Conservation (phyloP, 257 asterid species). For the Solanum ahanhuiri region DNA sequence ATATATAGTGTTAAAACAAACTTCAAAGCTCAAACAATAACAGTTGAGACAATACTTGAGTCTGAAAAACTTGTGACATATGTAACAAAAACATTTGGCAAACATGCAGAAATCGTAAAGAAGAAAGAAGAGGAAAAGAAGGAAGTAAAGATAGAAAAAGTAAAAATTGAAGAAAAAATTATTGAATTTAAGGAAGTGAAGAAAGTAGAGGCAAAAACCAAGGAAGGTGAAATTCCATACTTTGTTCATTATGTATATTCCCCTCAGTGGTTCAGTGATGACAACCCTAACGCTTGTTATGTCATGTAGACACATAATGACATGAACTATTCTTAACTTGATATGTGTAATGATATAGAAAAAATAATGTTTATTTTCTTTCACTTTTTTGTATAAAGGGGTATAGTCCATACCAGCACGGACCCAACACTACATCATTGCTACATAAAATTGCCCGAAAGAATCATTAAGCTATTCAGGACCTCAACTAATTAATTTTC, state of each 20-base stretch:
- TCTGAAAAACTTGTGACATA: constrained; percentile 44
- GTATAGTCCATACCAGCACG: neutral
- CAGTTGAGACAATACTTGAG: constrained; percentile 60
- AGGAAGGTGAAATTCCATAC: constrained; percentile 45
- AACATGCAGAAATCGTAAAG: constrained; percentile 37
- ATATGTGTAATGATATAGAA: neutral
- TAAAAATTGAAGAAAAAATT: constrained; percentile 18
- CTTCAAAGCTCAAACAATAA: constrained; percentile 49
- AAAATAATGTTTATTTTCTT: neutral
- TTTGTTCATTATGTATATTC: constrained; percentile 63
- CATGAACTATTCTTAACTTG: neutral
- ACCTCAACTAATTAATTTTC: neutral
- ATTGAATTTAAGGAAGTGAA: constrained; percentile 43
- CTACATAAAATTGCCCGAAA: too few species aligned
- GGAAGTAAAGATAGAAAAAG: constrained; percentile 13
- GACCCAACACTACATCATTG: neutral
- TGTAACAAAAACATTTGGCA: constrained; percentile 51
- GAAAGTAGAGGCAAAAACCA: constrained; percentile 38
- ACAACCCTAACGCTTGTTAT: constrained; percentile 72
- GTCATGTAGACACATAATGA: constrained; percentile 19
- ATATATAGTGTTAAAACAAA: constrained; percentile 56
- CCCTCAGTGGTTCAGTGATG: constrained; percentile 83
- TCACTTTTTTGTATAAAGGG: neutral
- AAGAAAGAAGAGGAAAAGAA: constrained; percentile 4
- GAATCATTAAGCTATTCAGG: too few species aligned